These are phyloP conservation scores for Boechera divaricarpa DNA, from an alignment of 345 rosid genomes.

Conservation along the genomic window DNA sequence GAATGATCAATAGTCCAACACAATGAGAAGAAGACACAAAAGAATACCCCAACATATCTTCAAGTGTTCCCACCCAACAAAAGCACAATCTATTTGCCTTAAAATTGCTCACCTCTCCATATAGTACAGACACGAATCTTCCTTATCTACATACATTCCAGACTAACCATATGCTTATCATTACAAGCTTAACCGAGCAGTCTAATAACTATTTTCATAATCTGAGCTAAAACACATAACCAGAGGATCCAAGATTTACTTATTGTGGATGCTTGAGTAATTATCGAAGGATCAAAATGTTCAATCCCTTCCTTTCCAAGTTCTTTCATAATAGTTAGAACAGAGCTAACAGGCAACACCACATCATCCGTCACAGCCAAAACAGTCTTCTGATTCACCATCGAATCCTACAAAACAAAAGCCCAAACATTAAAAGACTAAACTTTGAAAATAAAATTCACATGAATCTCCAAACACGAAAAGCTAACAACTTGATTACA, in stretches of 20 bases:
- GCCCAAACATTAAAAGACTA: background rate
- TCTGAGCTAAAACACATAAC: background rate
- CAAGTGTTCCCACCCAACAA: background rate
- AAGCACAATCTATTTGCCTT: constrained; percentile 2
- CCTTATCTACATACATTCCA: background rate
- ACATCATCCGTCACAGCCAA: constrained; percentile 44
- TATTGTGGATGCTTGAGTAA: constrained; percentile 65
- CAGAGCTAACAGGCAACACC: constrained; percentile 48
- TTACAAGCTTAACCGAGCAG: background rate
- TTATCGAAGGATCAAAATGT: constrained; percentile 53
- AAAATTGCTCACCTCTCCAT: background rate
- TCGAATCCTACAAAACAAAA: constrained; percentile 36
- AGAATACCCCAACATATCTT: background rate
- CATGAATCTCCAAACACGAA: background rate
- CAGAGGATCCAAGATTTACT: constrained; percentile 46
- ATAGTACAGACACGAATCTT: background rate
- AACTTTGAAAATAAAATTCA: background rate
- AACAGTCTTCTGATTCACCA: constrained; percentile 30
- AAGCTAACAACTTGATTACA: constrained; percentile 22
- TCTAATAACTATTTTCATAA: background rate
- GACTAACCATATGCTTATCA: background rate
- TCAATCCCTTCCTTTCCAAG: constrained; percentile 45
- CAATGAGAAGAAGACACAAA: constrained; percentile 2
- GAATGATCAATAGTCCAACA: constrained; percentile 27
- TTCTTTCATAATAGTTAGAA: constrained; percentile 47